Evolutionary conservation across 306 rosid genomes (phyloP), one percentile per base, ranked within the genome.

Genomic region (Potentilla sterilis): DNA sequence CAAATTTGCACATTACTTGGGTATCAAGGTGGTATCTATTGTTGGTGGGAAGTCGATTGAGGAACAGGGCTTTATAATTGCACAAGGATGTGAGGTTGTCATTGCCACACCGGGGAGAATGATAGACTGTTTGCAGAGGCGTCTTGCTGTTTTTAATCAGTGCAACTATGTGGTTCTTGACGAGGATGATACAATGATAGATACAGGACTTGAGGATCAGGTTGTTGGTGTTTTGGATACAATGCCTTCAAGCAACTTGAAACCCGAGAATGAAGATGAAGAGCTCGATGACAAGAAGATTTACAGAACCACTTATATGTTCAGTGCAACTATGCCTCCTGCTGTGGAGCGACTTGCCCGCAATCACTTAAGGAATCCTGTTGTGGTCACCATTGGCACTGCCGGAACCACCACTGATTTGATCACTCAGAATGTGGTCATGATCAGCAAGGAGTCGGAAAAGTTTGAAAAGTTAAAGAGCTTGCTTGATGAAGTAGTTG

Each of bases 41-140:
- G 97, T 92, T 71, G 97, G 97, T 67, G 97, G 97, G 16, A 95
- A 92, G 82, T 92, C 96, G 2, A 89, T 92, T 43, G 97, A 92
- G 89, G 96, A 92, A 74, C 96, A 92, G 74, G 96, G 96, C 22
- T 92, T 92, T 75, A 89, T 71, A 86, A 89, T 92, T 21, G 84
- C 93, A 65, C 96, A 92, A 47, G 96, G 97, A 2, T 92, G 97
- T 81, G 97, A 92, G 77, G 86, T 92, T 76, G 97, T 92, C 43
- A 92, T 92, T 79, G 96, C 97, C 5, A 92, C 97, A n/a, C 97
- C 97, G 0, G 97, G 97, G 38, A 91, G 93, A 42, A 81, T 92
- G 81, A 81, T 89, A 69, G 97, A 92, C 63, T 89, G 97, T 73
- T 79, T 92, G 88, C 96, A 92, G 83, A 81, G 97, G 12, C 91